Base-by-base conservation (phyloP, 2,329 filamentous ascomycete genomes). In the Cercospora zeae-maydis region DNA sequence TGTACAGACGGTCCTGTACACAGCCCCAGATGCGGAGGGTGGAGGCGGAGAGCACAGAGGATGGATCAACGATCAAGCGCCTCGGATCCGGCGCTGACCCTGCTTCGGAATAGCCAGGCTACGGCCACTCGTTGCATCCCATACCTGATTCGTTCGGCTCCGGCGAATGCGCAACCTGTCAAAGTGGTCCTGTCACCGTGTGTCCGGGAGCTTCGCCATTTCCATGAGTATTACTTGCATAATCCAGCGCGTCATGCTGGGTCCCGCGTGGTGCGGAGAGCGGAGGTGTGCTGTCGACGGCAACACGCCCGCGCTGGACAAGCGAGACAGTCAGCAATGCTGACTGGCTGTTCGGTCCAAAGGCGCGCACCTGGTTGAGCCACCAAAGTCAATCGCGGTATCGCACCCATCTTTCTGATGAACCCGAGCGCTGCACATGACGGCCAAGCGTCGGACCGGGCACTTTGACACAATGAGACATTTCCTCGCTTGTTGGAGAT, bases 361-460 rank as follows among this genome's bases (percentile, higher is more conserved):
- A 30, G 58, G 49, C 49, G 58, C 21, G 42, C 47, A 45, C 42
- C 24, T 59, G 54, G 30, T 54, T 27, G 58, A 60, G 37, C 58
- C 58, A 60, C 47, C n/a, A 60, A 60, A 54, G 58, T 54, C 49
- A 53, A 60, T 60, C 58, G 58, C 34, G 14, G 13, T 27, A 27
- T 27, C 24, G 24, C 24, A 27, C 24, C 49, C 45, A 37, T 27
- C 36, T 31, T 58, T 14, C 42, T 24, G 34, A 39, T 58, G 14
- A 14, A n/a, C 27, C 49, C 16, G 27, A 21, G 21, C 9, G 11
- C 13, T 30, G 24, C 8, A 31, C 24, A 2, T 4, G 3, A 51
- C 16, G 39, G 39, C 39, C 39, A 45, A 7, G 39, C 16, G 24
- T 27, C 24, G 3, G 24, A 27, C 24, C 3, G 24, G 24, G 24